These are phyloP conservation scores for Euphorbia peplus DNA, from an alignment of 345 rosid species.

Conservation along the genomic window DNA sequence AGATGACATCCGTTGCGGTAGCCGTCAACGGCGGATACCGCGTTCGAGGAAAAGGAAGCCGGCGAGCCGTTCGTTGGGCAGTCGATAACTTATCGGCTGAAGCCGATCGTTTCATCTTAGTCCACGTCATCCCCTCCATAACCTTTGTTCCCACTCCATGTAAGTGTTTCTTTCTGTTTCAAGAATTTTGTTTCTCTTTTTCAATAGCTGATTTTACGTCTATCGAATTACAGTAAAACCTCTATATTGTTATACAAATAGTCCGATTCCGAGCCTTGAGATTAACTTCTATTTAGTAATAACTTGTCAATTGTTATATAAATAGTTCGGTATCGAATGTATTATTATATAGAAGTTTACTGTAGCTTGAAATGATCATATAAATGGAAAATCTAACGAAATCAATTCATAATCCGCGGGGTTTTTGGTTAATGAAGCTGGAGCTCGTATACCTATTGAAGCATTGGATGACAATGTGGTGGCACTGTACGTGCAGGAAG, in stretches of 20 bases:
- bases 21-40: conserved; percentile 61
- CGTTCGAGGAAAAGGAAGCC: conserved; percentile 57
- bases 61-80: conserved; percentile 81
- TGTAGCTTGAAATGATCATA: neutral
- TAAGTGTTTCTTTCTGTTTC: conserved; percentile 12
- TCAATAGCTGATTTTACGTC: too few species aligned
- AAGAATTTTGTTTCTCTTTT: too few species aligned
- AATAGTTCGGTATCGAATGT: too few species aligned
- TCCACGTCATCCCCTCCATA: conserved; percentile 70
- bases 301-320: too few species aligned
- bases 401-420: conserved; percentile 26
- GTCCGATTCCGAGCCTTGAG: too few species aligned
- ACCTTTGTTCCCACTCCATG: conserved; percentile 69
- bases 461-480: conserved; percentile 73
- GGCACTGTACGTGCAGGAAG: conserved; percentile 54
- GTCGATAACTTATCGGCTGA: conserved; percentile 45
- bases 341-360: too few species aligned
- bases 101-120: conserved; percentile 57
- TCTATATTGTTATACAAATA: too few species aligned
- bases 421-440: conserved; percentile 34
- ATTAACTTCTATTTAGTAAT: too few species aligned
- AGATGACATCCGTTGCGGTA: conserved; percentile 39
- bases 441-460: conserved; percentile 52
- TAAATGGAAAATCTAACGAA: neutral
- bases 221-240: too few species aligned